Evolutionary conservation across 169 alveolate species (phyloP), one percentile per base, ranked within the genome.

Genomic region (Besnoitia besnoiti): DNA sequence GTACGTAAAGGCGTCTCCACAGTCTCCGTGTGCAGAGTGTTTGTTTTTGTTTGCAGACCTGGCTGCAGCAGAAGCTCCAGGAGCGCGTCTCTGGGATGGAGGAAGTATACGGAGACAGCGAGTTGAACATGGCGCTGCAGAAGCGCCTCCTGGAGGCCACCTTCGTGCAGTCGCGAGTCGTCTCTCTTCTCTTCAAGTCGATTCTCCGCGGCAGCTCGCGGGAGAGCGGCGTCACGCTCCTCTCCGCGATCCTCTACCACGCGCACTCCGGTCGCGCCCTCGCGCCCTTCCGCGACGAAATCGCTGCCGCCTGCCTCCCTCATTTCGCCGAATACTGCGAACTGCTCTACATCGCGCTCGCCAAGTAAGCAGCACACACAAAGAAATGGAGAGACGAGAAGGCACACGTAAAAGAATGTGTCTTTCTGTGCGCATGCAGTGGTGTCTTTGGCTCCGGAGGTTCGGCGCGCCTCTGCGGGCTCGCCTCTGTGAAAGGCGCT

Each of bases 51-150:
- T 42, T 2, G 55, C 59, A 77, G 87, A 27, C 40, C 1, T 77
- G 87, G 87, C 87, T 77, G 8, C 87, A 40, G 59, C 49, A 77
- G 61, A 77, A 77, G 55, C 55, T 77, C 33, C 87, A 77, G 87
- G 87, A 77, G 50, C 87, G 87, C 37, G 87, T 77, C 37, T 27
- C 14, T 0, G 87, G 87, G 2, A 77, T 77, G 87, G 87, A 77
- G 59, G 87, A 77, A 44, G 87, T 77, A 37, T 77, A 77, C 59
- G 30, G 14, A 19, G 87, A 77, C 59, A 37, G 0, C 37, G 50
- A 37, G 59, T 5, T 77, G 33, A 5, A 39, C 49, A 40, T 77
- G 87, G 44, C 35, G 40, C 47, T 40, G 55, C 87, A 77, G 87
- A 77, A 44, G 35, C 87, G 33, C 27, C 87, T 77, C 40, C 87